A percentile compares a stretch with the other conserved stretches of the same genome.
These are phyloP conservation scores for Silene conica DNA, from an alignment of 148 eudicot genomes.

Conservation along the genomic window DNA sequence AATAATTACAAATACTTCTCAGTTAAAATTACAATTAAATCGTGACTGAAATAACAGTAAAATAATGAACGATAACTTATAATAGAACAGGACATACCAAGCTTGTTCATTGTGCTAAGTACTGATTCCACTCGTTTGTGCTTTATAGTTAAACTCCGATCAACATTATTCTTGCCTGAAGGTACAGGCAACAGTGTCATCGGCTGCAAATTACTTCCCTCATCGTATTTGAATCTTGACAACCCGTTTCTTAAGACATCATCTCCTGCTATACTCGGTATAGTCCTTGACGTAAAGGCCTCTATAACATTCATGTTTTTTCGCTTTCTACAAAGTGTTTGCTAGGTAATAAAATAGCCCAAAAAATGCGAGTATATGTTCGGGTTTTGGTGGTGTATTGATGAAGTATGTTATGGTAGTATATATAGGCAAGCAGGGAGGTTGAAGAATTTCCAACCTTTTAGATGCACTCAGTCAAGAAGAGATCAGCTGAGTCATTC, in stretches of 20 bases:
- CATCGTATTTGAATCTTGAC: slow-evolving; percentile 12
- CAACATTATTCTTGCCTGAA: background rate
- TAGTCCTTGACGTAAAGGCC: slow-evolving; percentile 21
- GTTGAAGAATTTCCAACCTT: background rate
- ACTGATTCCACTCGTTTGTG: slow-evolving; percentile 5
- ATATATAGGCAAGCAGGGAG: background rate
- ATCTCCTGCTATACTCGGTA: slow-evolving; percentile 23
- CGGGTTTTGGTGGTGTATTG: background rate
- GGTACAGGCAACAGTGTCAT: slow-evolving; percentile 19
- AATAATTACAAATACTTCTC: no score
- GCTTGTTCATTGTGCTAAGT: slow-evolving; percentile 18
- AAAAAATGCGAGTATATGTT: background rate
- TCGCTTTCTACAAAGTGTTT: background rate
- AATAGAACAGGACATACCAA: background rate
- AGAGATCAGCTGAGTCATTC: background rate
- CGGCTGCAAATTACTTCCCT: slow-evolving; percentile 13
- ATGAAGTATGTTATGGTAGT: background rate
- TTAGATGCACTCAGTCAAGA: background rate
- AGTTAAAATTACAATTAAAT: no score
- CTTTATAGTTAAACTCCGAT: background rate
- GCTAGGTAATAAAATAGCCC: background rate
- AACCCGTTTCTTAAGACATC: slow-evolving; percentile 23
- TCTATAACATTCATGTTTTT: slow-evolving; percentile 21
- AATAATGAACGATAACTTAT: background rate
- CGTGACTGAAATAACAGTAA: background rate